Conservation (phyloP, 1,139 yeast species). For the Fermentozyma sake region DNA sequence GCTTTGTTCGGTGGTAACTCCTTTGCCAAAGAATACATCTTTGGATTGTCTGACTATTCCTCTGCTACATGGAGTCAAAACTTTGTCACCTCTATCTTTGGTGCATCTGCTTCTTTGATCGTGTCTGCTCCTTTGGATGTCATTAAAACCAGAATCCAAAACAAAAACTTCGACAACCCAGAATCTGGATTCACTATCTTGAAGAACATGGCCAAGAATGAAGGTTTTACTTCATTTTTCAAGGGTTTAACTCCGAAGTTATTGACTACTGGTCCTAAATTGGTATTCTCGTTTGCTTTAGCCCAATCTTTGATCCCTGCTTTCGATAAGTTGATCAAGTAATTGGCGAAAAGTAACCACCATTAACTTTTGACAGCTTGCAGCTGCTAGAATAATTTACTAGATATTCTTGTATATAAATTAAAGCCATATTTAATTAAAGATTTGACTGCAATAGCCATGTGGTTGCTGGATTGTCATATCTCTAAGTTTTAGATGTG, state of each 20-base stretch:
- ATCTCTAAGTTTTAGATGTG: no score
- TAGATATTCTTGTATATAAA: no score
- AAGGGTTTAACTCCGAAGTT: slow-evolving; percentile 96
- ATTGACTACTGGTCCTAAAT: slow-evolving; percentile 96
- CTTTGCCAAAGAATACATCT: slow-evolving; percentile 93
- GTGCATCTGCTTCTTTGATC: slow-evolving; percentile 95
- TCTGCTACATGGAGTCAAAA: slow-evolving; percentile 94
- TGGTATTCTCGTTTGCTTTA: slow-evolving; percentile 92
- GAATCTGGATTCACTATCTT: slow-evolving; percentile 90
- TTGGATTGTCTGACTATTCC: slow-evolving; percentile 80
- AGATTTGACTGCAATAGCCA: no score
- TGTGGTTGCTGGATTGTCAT: no score
- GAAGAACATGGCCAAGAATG: slow-evolving; percentile 88
- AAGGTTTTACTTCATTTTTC: slow-evolving; percentile 87
- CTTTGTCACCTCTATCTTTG: slow-evolving; percentile 92
- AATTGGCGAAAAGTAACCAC: no score
- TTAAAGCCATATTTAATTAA: no score
- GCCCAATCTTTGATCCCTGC: slow-evolving; percentile 97
- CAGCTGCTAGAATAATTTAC: no score
- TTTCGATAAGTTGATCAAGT: slow-evolving; percentile 64
- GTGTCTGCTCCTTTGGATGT: slow-evolving; percentile 98
- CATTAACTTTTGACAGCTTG: no score
- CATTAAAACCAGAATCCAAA: slow-evolving; percentile 96
- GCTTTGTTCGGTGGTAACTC: slow-evolving; percentile 98
- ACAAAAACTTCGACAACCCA: slow-evolving; percentile 91